A percentile compares a stretch with the other conserved stretches of the same genome.
These are phyloP conservation scores for Thielaviopsis euricoi DNA, from an alignment of 2,329 filamentous ascomycete genomes.

Conservation along the genomic window DNA sequence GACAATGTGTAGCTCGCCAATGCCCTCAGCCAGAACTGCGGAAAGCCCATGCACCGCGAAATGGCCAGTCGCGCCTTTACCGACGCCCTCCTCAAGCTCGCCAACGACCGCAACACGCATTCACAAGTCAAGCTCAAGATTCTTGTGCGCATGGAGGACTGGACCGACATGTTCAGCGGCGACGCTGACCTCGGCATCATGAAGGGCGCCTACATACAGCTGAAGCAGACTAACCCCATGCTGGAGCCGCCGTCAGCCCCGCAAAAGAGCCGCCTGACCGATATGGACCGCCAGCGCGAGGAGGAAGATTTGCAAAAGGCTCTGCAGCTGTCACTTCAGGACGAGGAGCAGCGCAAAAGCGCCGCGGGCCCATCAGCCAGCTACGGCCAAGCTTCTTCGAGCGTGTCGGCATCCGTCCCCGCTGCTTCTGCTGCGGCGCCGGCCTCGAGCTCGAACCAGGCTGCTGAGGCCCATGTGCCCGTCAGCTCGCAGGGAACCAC, in stretches of 20 bases:
- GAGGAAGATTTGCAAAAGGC: constrained; percentile 97
- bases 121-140: constrained; percentile 96
- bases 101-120: constrained; percentile 89
- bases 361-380: constrained; percentile 19
- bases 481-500: constrained; percentile 61
- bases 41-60: constrained; percentile 71
- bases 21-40: constrained; percentile 83
- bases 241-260: constrained; percentile 85
- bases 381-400: constrained; percentile 19
- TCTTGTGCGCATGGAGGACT: constrained; percentile 87
- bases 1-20: constrained; percentile 52
- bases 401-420: constrained; percentile 19
- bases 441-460: neutral
- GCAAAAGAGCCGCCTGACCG: constrained; percentile 80
- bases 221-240: constrained; percentile 74
- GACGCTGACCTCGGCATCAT: constrained; percentile 93
- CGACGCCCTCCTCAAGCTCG: constrained; percentile 77
- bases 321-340: constrained; percentile 77
- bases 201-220: constrained; percentile 80
- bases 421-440: constrained; percentile 18
- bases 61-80: constrained; percentile 85
- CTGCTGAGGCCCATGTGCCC: constrained; percentile 28
- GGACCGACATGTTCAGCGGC: constrained; percentile 83
- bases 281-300: constrained; percentile 80
- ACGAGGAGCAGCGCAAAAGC: constrained; percentile 51